phyloP scores from a whole-genome alignment of 148 eudicot genomes.

The Vaccinium corymbosum region DNA sequence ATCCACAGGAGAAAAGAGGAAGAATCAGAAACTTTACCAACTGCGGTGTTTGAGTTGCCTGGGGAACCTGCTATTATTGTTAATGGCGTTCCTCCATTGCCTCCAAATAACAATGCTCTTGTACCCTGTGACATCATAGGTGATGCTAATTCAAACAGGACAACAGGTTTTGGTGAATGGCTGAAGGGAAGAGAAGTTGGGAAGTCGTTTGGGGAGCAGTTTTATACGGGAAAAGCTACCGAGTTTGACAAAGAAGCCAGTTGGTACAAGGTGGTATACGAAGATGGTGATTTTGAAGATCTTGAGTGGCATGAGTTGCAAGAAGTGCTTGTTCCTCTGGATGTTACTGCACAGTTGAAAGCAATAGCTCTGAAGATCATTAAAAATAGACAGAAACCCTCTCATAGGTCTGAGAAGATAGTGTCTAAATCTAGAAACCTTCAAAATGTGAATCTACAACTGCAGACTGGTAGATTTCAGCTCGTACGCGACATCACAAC shows the following conservation, averaged over 20 bases:
- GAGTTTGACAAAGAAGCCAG: conserved; percentile 60
- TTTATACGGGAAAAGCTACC: conserved; percentile 51
- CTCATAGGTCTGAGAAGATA: conserved; percentile 19
- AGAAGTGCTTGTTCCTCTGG: conserved; percentile 61
- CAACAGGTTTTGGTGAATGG: conserved; percentile 59
- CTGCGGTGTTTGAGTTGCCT: conserved; percentile 47
- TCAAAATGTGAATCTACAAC: neutral
- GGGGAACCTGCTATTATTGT: conserved; percentile 82
- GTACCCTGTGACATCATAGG: conserved; percentile 17
- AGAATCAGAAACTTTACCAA: conserved; percentile 26
- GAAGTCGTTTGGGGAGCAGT: conserved; percentile 48
- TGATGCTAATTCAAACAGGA: conserved; percentile 24
- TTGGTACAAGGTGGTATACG: conserved; percentile 74
- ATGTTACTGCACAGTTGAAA: conserved; percentile 59
- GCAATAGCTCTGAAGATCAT: conserved; percentile 52
- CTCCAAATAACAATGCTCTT: conserved; percentile 21
- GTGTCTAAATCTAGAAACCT: conserved; percentile 13
- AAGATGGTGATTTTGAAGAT: conserved; percentile 85
- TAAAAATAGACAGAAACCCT: conserved; percentile 36
- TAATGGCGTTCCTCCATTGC: conserved; percentile 59
- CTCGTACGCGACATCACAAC: neutral
- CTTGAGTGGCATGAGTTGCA: conserved; percentile 76
- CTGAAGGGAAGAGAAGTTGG: conserved; percentile 65
- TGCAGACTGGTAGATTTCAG: neutral
- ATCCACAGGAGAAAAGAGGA: conserved; percentile 21